phyloP scores from a whole-genome alignment of 148 eudicot species.

The Limonium bicolor region DNA sequence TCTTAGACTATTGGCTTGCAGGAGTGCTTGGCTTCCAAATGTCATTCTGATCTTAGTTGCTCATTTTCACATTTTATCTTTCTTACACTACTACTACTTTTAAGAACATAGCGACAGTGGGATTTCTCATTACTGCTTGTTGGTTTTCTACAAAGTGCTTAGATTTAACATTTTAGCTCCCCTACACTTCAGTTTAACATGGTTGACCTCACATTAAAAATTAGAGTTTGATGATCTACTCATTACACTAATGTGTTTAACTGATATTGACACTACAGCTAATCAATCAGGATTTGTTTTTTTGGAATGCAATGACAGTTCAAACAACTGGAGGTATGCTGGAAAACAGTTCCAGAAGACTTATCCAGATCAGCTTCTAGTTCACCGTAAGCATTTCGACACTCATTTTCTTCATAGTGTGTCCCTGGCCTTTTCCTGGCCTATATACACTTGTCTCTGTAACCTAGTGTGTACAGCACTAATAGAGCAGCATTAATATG shows the following conservation, averaged over 20 bases:
- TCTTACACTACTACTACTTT: no score
- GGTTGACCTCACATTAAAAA: not conserved
- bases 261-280: not conserved
- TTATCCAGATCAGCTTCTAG: constrained; percentile 55
- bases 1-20: no score
- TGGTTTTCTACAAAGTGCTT: not conserved
- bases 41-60: no score
- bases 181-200: not conserved
- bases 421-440: not conserved
- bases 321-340: constrained; percentile 80
- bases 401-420: not conserved
- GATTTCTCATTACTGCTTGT: not conserved
- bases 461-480: not conserved
- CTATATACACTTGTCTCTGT: not conserved
- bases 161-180: not conserved
- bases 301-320: constrained; percentile 24
- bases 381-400: constrained; percentile 49
- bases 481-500: not conserved
- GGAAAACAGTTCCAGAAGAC: constrained; percentile 76
- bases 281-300: not conserved
- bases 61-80: no score
- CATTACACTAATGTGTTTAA: no score
- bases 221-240: no score
- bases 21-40: no score
- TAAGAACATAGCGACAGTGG: no score